Base-by-base conservation (phyloP, 768 basidiomycete species). In the Lyophyllum atratum region DNA sequence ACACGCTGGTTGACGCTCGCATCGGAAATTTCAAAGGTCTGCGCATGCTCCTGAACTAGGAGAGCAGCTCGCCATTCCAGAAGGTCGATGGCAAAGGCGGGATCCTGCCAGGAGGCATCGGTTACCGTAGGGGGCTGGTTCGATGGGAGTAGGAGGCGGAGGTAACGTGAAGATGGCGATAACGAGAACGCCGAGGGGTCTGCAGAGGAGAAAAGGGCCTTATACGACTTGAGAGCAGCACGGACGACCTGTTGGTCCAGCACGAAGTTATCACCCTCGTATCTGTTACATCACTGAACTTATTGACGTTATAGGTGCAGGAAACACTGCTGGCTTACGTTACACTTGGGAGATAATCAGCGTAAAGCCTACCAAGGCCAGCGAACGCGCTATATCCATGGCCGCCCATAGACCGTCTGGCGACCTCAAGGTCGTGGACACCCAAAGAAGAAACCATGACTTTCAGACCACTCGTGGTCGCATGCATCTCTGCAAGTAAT, bases 231-330 rank as follows among this genome's bases (percentile, higher is more conserved):
- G 26, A 89, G 70, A 2, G 87, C 87, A 0, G 87, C 83, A 22
- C 88, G 82, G 31, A 89, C 83, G 31, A 90, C 88, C 70, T 92
- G 90, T 47, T 83, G 78, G 61, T 89, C 86, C 11, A 92, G 78
- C 5, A 91, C 86, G 58, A 81, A 91, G 66, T 92, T 92, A 64
- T 92, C 90, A 14, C 90, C 89, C 72, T 92, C 90, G 59, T 82
- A 90, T 2, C 87, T 88, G 58, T 0, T 42, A 8, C 22, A 45
- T 5, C 24, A 14, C 1, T 3, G 17, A 12, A 14, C 17, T 6
- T 43, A 22, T n/a, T n/a, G 29, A 43, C n/a, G 25, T 29, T 17
- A 15, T 28, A 19, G 21, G 8, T 6, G 40, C 21, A 31, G 42
- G 28, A 34, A 54, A 9, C 42, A 31, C 17, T 22, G 39, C 11